Evolutionary conservation across 2,329 filamentous ascomycete species (phyloP), one percentile per base, ranked within the genome.

Genomic region (Coniochaeta sp.): DNA sequence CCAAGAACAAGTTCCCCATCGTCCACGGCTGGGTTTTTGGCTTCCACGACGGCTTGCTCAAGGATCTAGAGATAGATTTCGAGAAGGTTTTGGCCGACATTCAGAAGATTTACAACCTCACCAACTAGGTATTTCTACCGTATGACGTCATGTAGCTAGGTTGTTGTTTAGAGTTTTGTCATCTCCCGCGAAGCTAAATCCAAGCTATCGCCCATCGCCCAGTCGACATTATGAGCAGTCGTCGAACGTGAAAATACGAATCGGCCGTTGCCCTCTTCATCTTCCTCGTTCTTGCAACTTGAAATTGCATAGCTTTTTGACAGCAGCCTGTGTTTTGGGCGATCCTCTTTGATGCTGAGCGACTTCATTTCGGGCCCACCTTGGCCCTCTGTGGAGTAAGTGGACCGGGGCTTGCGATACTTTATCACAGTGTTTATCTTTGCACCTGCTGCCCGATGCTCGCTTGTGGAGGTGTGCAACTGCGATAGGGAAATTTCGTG

Each of bases 1-100:
- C 79, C 54, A 72, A 82, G 68, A 85, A 88, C 66, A 73, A 80
- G 65, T 90, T 82, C 68, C 88, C 88, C 58, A 80, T 90, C 62
- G 87, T 90, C 58, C 87, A 89, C 74, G 88, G 86, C 38, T 90
- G 87, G 87, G 87, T 89, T 52, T 90, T 90, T 76, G 84, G 82
- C 63, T 86, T 90, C 66, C 74, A 83, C 58, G 84, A 89, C 67
- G 88, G 88, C 10, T 72, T 88, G 67, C 76, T 90, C 61, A 83
- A 82, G 72, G 82, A 87, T 66, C 71, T 86, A 44, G 74, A 85
- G 64, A 73, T 87, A 59, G 78, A 86, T 64, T 83, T 83, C 60
- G 76, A 81, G 70, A 71, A 72, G 14, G 76, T 79, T 67, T 70
- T 86, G 42, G 69, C 73, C 62, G 74, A 76, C 59, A 82, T 85